Evolutionary conservation across 345 rosid species (phyloP).

Genomic region (Aegle marmelos): DNA sequence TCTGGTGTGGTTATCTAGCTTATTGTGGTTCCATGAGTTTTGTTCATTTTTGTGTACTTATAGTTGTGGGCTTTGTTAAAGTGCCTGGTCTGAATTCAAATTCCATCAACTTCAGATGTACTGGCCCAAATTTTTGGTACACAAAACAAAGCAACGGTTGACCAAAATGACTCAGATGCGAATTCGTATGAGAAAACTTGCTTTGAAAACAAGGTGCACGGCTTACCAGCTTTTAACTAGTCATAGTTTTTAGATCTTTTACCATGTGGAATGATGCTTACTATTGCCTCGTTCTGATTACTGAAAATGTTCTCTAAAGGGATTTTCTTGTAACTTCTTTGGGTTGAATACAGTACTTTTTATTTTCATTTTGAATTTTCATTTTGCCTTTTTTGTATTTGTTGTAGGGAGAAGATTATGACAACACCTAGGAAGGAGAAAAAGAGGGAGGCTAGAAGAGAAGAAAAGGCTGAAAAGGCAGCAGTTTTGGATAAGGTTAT

Average conservation of each 20-base stretch:
- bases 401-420: constrained; percentile 64
- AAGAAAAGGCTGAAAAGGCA: constrained; percentile 81
- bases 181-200: constrained; percentile 91
- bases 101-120: constrained; percentile 47
- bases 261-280: neutral
- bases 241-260: neutral
- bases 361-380: neutral
- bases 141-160: constrained; percentile 84
- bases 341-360: neutral
- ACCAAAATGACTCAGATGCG: constrained; percentile 99
- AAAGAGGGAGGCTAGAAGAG: constrained; percentile 76
- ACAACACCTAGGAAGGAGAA: constrained; percentile 62
- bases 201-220: constrained; percentile 73
- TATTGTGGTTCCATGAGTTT: neutral
- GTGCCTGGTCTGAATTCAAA: neutral
- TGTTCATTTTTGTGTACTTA: neutral
- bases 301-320: neutral
- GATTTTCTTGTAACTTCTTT: neutral
- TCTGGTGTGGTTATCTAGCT: constrained; percentile 47
- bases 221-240: neutral
- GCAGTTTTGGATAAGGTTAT: constrained; percentile 80
- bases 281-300: neutral
- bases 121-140: constrained; percentile 89
- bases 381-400: constrained; percentile 1
- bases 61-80: neutral